phyloP scores from a whole-genome alignment of 2,329 filamentous ascomycete genomes.

The Keithomyces neogunnii region DNA sequence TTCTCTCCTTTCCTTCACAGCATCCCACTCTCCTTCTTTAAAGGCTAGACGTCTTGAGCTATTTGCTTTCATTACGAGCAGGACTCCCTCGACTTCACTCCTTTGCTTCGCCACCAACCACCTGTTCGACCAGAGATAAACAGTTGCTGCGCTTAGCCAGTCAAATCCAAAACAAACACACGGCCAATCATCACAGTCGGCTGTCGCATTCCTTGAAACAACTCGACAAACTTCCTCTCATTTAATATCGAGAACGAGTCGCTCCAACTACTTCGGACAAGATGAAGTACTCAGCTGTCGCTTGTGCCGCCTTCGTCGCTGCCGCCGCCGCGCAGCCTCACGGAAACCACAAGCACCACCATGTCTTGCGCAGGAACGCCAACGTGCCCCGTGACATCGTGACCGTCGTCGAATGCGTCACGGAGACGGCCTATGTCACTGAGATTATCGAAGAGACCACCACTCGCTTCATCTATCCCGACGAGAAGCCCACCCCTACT shows the following conservation, averaged over 20 bases:
- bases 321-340: conserved; percentile 43
- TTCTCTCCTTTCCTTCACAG: neutral
- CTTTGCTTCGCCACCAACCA: conserved; percentile 5
- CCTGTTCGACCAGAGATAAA: neutral
- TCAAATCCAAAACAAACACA: neutral
- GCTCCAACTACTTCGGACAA: conserved; percentile 11
- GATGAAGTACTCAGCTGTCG: conserved; percentile 33
- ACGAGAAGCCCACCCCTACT: conserved; percentile 15
- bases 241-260: neutral
- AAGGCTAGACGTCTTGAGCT: conserved; percentile 5
- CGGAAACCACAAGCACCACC: conserved; percentile 28
- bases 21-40: conserved; percentile 8
- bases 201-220: neutral
- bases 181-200: neutral
- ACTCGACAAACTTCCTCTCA: conserved; percentile 5
- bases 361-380: conserved; percentile 11
- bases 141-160: neutral
- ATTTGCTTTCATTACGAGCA: conserved; percentile 8
- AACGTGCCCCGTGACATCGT: conserved; percentile 29
- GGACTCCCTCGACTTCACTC: conserved; percentile 8
- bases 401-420: conserved; percentile 43
- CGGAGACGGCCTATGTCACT: conserved; percentile 37
- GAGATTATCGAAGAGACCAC: conserved; percentile 38
- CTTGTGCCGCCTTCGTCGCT: conserved; percentile 25
- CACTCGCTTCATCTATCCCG: conserved; percentile 35